Percentiles rank a stretch among this genome's conserved stretches.
These are phyloP conservation scores for Claviceps sp. DNA, from an alignment of 2,329 filamentous ascomycete genomes.

Conservation along the genomic window DNA sequence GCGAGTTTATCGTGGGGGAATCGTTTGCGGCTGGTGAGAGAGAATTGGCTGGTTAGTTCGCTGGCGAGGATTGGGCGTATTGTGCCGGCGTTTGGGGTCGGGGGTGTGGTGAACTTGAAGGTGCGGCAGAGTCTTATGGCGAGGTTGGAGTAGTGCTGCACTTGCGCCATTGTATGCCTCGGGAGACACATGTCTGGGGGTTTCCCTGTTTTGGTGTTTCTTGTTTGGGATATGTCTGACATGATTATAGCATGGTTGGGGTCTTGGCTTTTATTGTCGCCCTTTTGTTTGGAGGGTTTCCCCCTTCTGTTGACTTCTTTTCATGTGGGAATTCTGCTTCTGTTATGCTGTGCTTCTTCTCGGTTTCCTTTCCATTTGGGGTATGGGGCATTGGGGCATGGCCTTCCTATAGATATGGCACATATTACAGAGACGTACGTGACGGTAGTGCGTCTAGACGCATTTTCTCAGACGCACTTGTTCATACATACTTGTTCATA, in stretches of 20 bases:
- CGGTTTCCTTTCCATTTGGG: not conserved
- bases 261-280: not conserved
- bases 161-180: too few species aligned
- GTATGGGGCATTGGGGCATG: too few species aligned
- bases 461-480: too few species aligned
- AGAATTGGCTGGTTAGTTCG: constrained; percentile 64
- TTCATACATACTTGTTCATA: too few species aligned
- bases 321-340: too few species aligned
- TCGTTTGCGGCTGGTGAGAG: constrained; percentile 52
- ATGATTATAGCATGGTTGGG: not conserved
- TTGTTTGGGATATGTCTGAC: not conserved
- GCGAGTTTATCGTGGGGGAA: constrained; percentile 33
- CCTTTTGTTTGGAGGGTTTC: not conserved
- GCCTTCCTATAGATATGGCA: too few species aligned
- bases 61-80: constrained; percentile 71
- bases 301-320: too few species aligned
- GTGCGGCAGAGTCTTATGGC: constrained; percentile 56
- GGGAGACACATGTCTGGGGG: not conserved
- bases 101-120: constrained; percentile 71
- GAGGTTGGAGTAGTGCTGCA: constrained; percentile 28
- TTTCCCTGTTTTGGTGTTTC: not conserved
- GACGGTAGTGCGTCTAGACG: too few species aligned
- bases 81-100: constrained; percentile 77
- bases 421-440: too few species aligned
- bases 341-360: not conserved